These are phyloP conservation scores for Melampsora larici-populina DNA, from an alignment of 1,284 basidiomycete genomes.

Conservation along the genomic window DNA sequence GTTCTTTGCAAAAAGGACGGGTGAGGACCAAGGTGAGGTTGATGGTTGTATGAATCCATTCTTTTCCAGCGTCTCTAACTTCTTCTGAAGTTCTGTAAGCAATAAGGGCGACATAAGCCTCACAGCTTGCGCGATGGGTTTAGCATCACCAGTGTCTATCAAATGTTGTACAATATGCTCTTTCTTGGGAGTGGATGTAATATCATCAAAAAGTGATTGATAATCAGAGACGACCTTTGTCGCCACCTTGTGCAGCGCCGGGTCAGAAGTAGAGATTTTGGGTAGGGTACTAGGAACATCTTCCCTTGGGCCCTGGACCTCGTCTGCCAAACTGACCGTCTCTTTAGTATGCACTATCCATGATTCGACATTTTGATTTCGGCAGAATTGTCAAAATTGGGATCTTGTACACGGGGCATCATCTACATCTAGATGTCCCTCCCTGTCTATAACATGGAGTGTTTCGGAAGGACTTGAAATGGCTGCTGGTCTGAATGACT, in stretches of 20 bases:
- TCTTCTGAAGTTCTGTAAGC: not conserved
- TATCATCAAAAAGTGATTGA: not conserved
- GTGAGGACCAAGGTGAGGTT: constrained; percentile 10
- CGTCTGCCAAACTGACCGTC: not conserved
- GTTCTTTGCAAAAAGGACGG: not conserved
- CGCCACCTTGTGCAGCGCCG: too few species aligned
- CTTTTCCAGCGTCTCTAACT: not conserved
- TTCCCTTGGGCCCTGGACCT: not conserved
- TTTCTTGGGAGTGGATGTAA: not conserved
- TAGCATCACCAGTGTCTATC: constrained; percentile 2
- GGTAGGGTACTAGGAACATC: not conserved
- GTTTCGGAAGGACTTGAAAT: not conserved
- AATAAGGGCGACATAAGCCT: not conserved
- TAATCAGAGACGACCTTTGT: too few species aligned
- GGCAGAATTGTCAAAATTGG: not conserved
- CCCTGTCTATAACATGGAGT: not conserved
- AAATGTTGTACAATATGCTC: constrained; percentile 1
- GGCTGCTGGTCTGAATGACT: not conserved
- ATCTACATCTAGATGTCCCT: not conserved
- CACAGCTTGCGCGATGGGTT: not conserved
- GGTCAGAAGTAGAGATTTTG: not conserved
- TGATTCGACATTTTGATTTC: not conserved
- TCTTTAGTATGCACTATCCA: not conserved
- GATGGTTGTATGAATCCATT: constrained; percentile 17
- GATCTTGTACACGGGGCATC: not conserved